These are phyloP conservation scores for Clonostachys sp. DNA, from an alignment of 2,329 filamentous ascomycete species.

Conservation along the genomic window DNA sequence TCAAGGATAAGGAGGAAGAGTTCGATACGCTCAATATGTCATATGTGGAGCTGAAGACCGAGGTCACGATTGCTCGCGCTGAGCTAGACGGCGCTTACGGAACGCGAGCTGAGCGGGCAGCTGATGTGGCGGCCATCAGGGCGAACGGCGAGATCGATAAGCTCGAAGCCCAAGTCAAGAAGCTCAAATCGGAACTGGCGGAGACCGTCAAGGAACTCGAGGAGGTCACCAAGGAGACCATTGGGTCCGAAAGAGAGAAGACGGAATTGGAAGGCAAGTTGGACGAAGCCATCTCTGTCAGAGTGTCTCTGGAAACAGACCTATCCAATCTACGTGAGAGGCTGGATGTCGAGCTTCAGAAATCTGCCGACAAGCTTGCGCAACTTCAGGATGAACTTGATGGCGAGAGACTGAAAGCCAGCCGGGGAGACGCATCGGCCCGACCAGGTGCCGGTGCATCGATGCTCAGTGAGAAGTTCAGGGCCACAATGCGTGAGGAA, in stretches of 20 bases:
- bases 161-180: constrained; percentile 41
- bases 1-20: constrained; percentile 44
- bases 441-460: constrained; percentile 37
- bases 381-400: constrained; percentile 49
- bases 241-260: constrained; percentile 45
- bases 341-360: constrained; percentile 35
- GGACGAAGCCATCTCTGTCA: constrained; percentile 27
- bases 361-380: constrained; percentile 24
- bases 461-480: constrained; percentile 52
- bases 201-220: constrained; percentile 47
- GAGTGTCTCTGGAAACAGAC: constrained; percentile 31
- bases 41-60: constrained; percentile 56
- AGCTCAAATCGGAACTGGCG: constrained; percentile 44
- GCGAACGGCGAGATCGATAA: constrained; percentile 37
- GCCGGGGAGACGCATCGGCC: constrained; percentile 20
- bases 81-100: constrained; percentile 60
- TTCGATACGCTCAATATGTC: constrained; percentile 45
- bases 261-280: constrained; percentile 35
- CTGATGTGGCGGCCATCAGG: constrained; percentile 51
- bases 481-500: constrained; percentile 51
- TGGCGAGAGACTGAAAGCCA: constrained; percentile 39
- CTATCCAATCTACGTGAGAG: constrained; percentile 24
- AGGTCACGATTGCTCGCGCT: constrained; percentile 55
- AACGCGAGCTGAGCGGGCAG: constrained; percentile 52
- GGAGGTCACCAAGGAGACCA: constrained; percentile 46